Evolutionary conservation across 2,329 filamentous ascomycete species (phyloP), one percentile per base, ranked within the genome.

Genomic region (Pezicula neosporulosa): DNA sequence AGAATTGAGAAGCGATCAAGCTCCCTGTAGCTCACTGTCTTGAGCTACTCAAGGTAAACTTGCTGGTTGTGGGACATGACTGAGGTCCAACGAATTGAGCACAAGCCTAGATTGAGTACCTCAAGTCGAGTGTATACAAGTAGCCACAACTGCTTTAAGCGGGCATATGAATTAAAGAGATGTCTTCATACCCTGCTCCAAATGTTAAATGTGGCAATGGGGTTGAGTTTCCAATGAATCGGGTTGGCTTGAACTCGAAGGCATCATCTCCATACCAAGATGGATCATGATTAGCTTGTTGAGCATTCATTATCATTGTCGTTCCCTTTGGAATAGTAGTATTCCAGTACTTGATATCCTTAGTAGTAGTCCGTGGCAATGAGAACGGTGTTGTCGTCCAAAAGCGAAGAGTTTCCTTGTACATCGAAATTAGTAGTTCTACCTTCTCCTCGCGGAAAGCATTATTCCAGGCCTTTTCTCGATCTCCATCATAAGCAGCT

Each of bases 251-350:
- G 52, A 60, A 63, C 27, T 41, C 28, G 46, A 45, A 53, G 21
- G 59, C 57, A 44, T 60, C 57, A 5, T 54, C 44, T 35, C 60
- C 60, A 48, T 57, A 61, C 41, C 58, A 53, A 4, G 44, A 48
- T 15, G 18, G 27, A 52, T 60, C 60, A 44, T 57, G 60, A 47
- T 61, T 60, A 4, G 55, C 60, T 42, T 57, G 48, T 28, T 62
- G 60, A 10, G 59, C 60, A 48, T 61, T 62, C 57, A 61, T 57
- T 42, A 61, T 56, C 48, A 62, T 54, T 7, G 59, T 57, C 24
- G 55, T 59, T 6, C 60, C 59, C 30, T 57, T 58, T 5, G 57
- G 60, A 28, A 62, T 55, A n/a, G 55, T 37, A 7, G 48, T 43
- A n/a, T 48, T 49, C 12, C 49, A 45, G 45, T 55, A 57, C 16